A percentile compares a stretch with the other conserved stretches of the same genome.
Evolutionary conservation across 2,329 filamentous ascomycete genomes (phyloP).

Genomic region (Cladobotryum mycophilum): DNA sequence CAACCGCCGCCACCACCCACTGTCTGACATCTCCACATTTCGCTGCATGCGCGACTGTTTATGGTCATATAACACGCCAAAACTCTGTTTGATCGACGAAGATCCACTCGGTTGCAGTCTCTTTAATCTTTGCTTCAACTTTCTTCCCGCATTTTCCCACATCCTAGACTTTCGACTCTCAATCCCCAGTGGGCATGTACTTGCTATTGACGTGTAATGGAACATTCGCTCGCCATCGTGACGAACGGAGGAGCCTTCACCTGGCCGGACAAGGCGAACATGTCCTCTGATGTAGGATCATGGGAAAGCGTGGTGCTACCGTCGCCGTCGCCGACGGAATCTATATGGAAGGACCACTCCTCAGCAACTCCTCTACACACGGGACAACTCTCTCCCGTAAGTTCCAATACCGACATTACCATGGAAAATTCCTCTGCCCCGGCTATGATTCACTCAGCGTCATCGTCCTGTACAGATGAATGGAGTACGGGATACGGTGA

Average conservation of each 20-base stretch:
- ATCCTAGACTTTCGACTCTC: neutral
- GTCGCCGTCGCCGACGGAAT: slow-evolving; percentile 28
- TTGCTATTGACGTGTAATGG: slow-evolving; percentile 42
- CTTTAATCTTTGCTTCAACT: slow-evolving; percentile 6
- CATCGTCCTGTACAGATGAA: slow-evolving; percentile 40
- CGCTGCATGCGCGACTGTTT: slow-evolving; percentile 13
- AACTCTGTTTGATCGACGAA: slow-evolving; percentile 15
- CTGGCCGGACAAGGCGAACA: slow-evolving; percentile 42
- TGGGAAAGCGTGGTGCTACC: slow-evolving; percentile 21
- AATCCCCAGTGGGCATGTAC: slow-evolving; percentile 29
- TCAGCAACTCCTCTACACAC: slow-evolving; percentile 29
- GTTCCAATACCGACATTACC: slow-evolving; percentile 41
- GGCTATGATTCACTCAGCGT: slow-evolving; percentile 39
- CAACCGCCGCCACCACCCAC: slow-evolving; percentile 20
- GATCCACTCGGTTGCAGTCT: slow-evolving; percentile 3
- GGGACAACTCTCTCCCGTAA: slow-evolving; percentile 49
- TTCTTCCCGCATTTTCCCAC: neutral
- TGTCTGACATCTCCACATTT: slow-evolving; percentile 21
- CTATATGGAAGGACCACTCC: slow-evolving; percentile 22
- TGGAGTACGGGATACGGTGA: slow-evolving; percentile 39
- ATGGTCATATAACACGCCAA: slow-evolving; percentile 11
- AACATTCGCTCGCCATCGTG: slow-evolving; percentile 36
- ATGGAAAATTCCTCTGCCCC: slow-evolving; percentile 35
- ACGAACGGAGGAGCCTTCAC: slow-evolving; percentile 36
- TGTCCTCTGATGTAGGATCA: slow-evolving; percentile 37